phyloP scores from a whole-genome alignment of 176 grass and related monocot genomes.

The Bonia amplexicaulis region DNA sequence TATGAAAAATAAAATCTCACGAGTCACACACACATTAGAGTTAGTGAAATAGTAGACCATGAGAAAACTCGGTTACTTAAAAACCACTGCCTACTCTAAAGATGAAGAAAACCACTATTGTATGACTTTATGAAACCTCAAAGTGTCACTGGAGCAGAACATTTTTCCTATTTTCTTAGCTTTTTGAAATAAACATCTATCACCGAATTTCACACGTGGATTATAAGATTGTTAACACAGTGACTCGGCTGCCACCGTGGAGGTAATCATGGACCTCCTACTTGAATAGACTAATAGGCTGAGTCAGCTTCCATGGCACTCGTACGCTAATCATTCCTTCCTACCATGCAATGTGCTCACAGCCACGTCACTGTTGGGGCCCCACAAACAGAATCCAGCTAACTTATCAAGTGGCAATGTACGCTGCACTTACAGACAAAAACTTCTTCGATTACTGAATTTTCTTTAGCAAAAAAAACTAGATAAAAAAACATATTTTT shows the following conservation, averaged over 20 bases:
- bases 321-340: not conserved
- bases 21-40: not conserved
- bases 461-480: not conserved
- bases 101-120: no score
- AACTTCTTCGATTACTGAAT: not conserved
- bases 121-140: no score
- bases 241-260: not conserved
- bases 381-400: slow-evolving; percentile 5
- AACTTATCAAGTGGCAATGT: slow-evolving; percentile 26
- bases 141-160: no score
- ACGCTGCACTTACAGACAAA: slow-evolving; percentile 24
- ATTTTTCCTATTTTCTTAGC: no score
- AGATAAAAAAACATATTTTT: not conserved
- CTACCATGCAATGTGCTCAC: not conserved
- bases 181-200: no score
- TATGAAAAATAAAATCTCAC: not conserved
- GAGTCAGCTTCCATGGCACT: slow-evolving; percentile 39
- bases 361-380: not conserved
- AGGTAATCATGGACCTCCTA: not conserved
- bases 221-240: not conserved
- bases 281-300: not conserved
- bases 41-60: not conserved
- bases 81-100: not conserved
- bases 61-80: not conserved
- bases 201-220: no score